Conservation (phyloP, 345 rosid genomes). For the Rhodomyrtus tomentosa region DNA sequence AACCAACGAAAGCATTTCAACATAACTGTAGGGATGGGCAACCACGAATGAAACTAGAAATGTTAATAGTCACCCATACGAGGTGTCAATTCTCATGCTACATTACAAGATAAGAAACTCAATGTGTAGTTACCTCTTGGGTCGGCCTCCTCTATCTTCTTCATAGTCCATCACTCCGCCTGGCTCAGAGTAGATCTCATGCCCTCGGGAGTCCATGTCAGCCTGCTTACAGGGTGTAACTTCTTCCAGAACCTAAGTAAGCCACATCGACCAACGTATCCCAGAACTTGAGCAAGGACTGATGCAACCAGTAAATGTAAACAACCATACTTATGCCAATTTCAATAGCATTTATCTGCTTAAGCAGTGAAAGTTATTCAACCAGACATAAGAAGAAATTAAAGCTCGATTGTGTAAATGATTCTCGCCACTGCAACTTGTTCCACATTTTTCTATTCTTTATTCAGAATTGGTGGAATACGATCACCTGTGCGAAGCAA, state of each 20-base stretch:
- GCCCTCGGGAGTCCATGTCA: slow-evolving; percentile 70
- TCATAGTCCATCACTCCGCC: slow-evolving; percentile 98
- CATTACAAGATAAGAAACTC: neutral
- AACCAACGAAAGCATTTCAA: neutral
- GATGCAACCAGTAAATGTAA: neutral
- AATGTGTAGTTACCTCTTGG: slow-evolving; percentile 68
- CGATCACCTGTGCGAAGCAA: neutral
- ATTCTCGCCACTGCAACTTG: neutral
- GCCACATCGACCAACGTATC: slow-evolving; percentile 75
- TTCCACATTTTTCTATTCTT: neutral
- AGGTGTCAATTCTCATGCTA: neutral
- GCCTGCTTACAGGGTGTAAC: slow-evolving; percentile 97
- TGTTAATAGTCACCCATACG: neutral
- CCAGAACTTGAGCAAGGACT: slow-evolving; percentile 17
- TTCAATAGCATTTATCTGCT: neutral
- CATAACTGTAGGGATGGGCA: neutral
- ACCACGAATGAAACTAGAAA: neutral
- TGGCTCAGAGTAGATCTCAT: slow-evolving; percentile 85
- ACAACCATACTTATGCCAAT: neutral
- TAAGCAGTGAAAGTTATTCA: neutral
- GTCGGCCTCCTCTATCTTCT: slow-evolving; percentile 82
- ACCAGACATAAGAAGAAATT: neutral
- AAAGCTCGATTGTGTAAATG: neutral
- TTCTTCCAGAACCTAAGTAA: slow-evolving; percentile 99
- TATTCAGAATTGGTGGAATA: neutral